phyloP scores from a whole-genome alignment of 1,284 basidiomycete species.

The Cryptococcus floricola region DNA sequence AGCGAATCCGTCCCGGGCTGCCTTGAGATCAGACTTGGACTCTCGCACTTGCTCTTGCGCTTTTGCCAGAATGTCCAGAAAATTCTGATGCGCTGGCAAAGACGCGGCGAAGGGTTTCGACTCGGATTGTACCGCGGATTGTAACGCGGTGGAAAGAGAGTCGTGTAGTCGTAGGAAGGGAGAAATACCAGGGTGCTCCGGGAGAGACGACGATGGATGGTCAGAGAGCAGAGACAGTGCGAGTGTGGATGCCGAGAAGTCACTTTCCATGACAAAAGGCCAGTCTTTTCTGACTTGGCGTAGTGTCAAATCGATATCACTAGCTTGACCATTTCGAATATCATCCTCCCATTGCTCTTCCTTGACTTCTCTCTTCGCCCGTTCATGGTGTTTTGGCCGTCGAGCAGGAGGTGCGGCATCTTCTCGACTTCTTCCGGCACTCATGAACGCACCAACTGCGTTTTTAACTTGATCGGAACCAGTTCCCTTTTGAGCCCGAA shows the following conservation, averaged over 20 bases:
- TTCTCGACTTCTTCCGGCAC: slow-evolving; percentile 20
- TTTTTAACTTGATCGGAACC: slow-evolving; percentile 30
- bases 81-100: slow-evolving; percentile 76
- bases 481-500: slow-evolving; percentile 14
- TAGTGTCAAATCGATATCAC: slow-evolving; percentile 59
- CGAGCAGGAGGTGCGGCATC: slow-evolving; percentile 11
- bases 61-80: slow-evolving; percentile 65
- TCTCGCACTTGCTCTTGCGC: slow-evolving; percentile 69
- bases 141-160: slow-evolving; percentile 39
- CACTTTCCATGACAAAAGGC: slow-evolving; percentile 79
- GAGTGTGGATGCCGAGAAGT: slow-evolving; percentile 88
- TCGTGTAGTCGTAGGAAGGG: slow-evolving; percentile 40
- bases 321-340: slow-evolving; percentile 39
- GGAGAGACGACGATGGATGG: slow-evolving; percentile 52
- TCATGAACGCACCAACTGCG: slow-evolving; percentile 43
- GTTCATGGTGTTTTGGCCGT: slow-evolving; percentile 21
- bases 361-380: slow-evolving; percentile 14
- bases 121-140: slow-evolving; percentile 60
- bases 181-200: slow-evolving; percentile 29
- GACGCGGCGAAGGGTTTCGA: slow-evolving; percentile 89
- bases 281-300: slow-evolving; percentile 82
- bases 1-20: slow-evolving; percentile 50
- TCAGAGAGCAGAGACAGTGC: slow-evolving; percentile 79
- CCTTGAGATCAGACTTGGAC: slow-evolving; percentile 68
- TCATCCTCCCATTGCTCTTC: slow-evolving; percentile 26